Conservation (phyloP, 2,329 filamentous ascomycete genomes). For the Fusarium chuoi region DNA sequence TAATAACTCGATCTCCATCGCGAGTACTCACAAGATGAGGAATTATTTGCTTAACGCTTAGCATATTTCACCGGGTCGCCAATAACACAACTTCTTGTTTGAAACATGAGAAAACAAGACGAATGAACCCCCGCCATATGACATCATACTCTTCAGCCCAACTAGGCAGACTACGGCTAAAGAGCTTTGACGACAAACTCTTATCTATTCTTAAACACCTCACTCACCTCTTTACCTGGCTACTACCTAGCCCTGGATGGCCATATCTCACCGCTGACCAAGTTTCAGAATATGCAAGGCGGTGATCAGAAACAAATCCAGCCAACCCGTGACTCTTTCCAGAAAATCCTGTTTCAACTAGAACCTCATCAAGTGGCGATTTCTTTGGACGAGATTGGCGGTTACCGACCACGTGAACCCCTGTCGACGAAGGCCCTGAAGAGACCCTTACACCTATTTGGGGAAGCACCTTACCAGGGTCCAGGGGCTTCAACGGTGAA, state of each 20-base stretch:
- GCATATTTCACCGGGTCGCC: neutral
- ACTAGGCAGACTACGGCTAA: constrained; percentile 2
- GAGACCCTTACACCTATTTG: constrained; percentile 28
- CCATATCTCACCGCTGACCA: constrained; percentile 1
- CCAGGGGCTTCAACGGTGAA: constrained; percentile 20
- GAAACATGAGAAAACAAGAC: neutral
- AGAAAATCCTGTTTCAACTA: constrained; percentile 39
- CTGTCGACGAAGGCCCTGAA: constrained; percentile 14
- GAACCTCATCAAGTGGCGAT: constrained; percentile 26
- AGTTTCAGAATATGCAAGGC: constrained; percentile 40
- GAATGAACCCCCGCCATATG: constrained; percentile 10
- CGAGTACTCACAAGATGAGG: neutral
- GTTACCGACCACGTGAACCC: constrained; percentile 30
- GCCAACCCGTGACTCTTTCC: constrained; percentile 26
- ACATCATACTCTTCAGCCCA: constrained; percentile 20
- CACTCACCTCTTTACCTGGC: neutral
- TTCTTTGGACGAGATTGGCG: constrained; percentile 39
- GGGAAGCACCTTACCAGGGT: constrained; percentile 9
- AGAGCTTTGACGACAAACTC: neutral
- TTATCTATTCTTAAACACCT: neutral
- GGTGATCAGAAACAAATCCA: constrained; percentile 31
- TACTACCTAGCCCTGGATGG: too few species aligned
- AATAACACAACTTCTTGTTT: neutral
- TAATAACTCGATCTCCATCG: neutral
- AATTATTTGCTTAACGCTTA: neutral